These are phyloP conservation scores for Microglena sp. DNA, from an alignment of 139 green algal genomes.

Conservation along the genomic window DNA sequence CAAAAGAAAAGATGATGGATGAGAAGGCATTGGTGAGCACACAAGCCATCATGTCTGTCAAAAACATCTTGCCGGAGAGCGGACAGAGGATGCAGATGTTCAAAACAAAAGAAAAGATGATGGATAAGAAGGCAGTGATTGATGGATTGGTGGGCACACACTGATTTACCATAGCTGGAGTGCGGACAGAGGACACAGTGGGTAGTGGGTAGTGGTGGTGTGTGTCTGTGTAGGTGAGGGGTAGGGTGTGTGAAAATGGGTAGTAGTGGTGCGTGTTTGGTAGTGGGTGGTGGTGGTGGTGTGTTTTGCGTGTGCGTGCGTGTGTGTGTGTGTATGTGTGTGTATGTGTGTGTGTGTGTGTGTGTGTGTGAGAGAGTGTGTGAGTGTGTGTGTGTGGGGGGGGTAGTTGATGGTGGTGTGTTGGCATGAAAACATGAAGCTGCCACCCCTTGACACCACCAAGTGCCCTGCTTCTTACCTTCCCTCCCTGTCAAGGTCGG, in stretches of 20 bases:
- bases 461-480: neutral
- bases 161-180: too few species aligned
- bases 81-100: neutral
- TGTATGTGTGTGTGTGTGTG: too few species aligned
- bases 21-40: conserved; percentile 68
- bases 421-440: neutral
- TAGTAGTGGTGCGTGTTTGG: too few species aligned
- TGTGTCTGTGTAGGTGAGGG: too few species aligned
- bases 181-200: too few species aligned
- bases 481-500: neutral
- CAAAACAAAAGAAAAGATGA: neutral
- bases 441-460: neutral
- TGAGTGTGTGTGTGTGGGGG: too few species aligned
- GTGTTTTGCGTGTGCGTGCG: neutral
- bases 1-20: too few species aligned
- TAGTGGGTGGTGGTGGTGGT: neutral
- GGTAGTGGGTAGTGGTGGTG: too few species aligned
- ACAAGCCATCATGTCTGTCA: conserved; percentile 57
- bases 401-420: neutral
- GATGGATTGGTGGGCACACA: too few species aligned
- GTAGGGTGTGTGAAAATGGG: too few species aligned
- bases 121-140: neutral
- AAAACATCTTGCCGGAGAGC: conserved; percentile 12
- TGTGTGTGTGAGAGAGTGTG: too few species aligned
- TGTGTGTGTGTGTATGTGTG: too few species aligned